These are phyloP conservation scores for Echites panduratus DNA, from an alignment of 257 asterid genomes.

Conservation along the genomic window DNA sequence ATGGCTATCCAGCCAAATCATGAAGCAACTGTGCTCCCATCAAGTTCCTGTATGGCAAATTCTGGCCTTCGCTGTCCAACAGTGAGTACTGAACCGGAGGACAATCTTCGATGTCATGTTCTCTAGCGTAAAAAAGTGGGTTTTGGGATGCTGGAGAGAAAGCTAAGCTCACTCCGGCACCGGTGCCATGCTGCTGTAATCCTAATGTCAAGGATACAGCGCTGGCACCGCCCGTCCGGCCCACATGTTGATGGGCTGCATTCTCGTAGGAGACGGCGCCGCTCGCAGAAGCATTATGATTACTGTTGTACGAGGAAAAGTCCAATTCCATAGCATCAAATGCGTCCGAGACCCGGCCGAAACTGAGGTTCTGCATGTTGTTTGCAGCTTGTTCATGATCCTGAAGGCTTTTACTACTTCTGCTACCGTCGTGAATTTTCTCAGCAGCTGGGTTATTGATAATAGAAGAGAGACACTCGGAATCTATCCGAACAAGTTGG, in stretches of 20 bases:
- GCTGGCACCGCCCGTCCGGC: conserved; percentile 16
- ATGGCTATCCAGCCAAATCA: conserved; percentile 72
- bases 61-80: conserved; percentile 69
- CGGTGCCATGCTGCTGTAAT: conserved; percentile 55
- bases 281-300: too few relatives aligned
- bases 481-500: conserved; percentile 53
- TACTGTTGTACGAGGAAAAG: conserved; percentile 54
- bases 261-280: too few relatives aligned
- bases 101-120: conserved; percentile 71
- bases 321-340: conserved; percentile 55
- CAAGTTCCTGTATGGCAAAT: conserved; percentile 70
- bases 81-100: conserved; percentile 63
- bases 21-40: conserved; percentile 93
- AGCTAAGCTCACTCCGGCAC: conserved; percentile 47
- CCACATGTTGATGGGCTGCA: conserved; percentile 21
- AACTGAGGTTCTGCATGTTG: conserved; percentile 19
- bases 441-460: conserved; percentile 41
- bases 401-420: conserved; percentile 21
- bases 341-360: conserved; percentile 25
- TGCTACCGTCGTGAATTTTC: conserved; percentile 23
- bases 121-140: conserved; percentile 58
- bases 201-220: conserved; percentile 73
- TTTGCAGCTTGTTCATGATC: conserved; percentile 10
- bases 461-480: conserved; percentile 76
- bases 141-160: conserved; percentile 40